Conservation (phyloP, 2,329 filamentous ascomycete species). For the Monosporascus sp. region DNA sequence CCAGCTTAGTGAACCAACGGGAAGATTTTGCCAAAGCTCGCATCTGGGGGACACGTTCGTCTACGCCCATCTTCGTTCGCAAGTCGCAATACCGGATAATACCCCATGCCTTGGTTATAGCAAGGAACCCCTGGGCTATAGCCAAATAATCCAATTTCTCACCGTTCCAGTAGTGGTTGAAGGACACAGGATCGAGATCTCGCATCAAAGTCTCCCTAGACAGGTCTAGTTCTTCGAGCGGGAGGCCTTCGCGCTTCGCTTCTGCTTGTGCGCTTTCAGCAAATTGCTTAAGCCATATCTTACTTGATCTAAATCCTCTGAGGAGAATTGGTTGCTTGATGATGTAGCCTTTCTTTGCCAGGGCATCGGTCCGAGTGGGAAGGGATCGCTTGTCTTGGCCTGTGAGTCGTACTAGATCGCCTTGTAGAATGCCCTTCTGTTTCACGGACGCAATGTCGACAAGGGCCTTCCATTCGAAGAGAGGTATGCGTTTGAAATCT, state of each 20-base stretch:
- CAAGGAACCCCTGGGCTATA: slow-evolving; percentile 52
- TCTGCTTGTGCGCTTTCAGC: slow-evolving; percentile 36
- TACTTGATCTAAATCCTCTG: slow-evolving; percentile 56
- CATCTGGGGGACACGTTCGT: slow-evolving; percentile 54
- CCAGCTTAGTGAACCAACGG: slow-evolving; percentile 51
- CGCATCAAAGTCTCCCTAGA: slow-evolving; percentile 34
- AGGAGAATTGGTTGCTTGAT: slow-evolving; percentile 56
- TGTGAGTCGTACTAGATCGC: slow-evolving; percentile 51
- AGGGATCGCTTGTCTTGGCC: slow-evolving; percentile 60
- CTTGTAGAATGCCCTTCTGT: slow-evolving; percentile 53
- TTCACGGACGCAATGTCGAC: slow-evolving; percentile 52
- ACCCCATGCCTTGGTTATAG: slow-evolving; percentile 51
- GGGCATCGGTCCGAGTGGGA: slow-evolving; percentile 54
- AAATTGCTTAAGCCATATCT: slow-evolving; percentile 54
- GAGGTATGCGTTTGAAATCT: slow-evolving; percentile 53
- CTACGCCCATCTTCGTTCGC: slow-evolving; percentile 51
- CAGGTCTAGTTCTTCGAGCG: slow-evolving; percentile 32
- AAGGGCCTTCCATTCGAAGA: slow-evolving; percentile 54
- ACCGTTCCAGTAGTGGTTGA: slow-evolving; percentile 52
- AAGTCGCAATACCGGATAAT: slow-evolving; percentile 55
- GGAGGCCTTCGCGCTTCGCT: slow-evolving; percentile 31
- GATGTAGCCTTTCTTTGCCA: slow-evolving; percentile 57
- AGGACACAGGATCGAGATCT: slow-evolving; percentile 50
- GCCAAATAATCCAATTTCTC: slow-evolving; percentile 54
- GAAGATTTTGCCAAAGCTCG: slow-evolving; percentile 54